Evolutionary conservation across 352 stramenopile species (phyloP).

Genomic region (Globisporangium radiosum): DNA sequence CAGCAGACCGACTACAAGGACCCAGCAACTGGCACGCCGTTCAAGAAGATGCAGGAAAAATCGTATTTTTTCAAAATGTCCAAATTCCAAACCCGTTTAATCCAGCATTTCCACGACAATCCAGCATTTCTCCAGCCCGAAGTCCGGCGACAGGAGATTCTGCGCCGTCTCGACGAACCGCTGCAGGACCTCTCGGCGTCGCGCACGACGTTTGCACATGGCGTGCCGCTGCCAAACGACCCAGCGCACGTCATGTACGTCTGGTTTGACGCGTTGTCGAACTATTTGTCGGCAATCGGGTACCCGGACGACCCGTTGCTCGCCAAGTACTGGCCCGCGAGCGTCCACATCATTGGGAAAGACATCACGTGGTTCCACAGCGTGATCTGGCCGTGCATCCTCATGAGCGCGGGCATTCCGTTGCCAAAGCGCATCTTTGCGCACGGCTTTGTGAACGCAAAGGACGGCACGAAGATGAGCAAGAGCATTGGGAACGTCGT

Average conservation of each 20-base stretch:
- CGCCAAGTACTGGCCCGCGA: slow-evolving; percentile 77
- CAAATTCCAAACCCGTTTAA: slow-evolving; percentile 94
- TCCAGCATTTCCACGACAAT: slow-evolving; percentile 94
- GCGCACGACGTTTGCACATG: slow-evolving; percentile 94
- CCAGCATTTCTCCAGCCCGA: slow-evolving; percentile 96
- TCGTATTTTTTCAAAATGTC: slow-evolving; percentile 99
- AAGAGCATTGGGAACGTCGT: slow-evolving; percentile 99
- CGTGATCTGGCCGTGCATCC: slow-evolving; percentile 99
- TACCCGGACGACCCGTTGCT: slow-evolving; percentile 82
- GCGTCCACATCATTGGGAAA: slow-evolving; percentile 92
- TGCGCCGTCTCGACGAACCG: slow-evolving; percentile 89
- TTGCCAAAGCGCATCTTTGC: slow-evolving; percentile 94
- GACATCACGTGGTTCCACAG: slow-evolving; percentile 99
- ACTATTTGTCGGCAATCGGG: slow-evolving; percentile 96
- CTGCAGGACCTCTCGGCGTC: slow-evolving; percentile 96
- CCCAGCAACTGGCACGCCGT: slow-evolving; percentile 85
- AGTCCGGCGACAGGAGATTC: slow-evolving; percentile 91
- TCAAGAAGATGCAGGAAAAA: slow-evolving; percentile 97
- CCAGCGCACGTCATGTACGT: slow-evolving; percentile 98
- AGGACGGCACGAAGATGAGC: slow-evolving; percentile 98
- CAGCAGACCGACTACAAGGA: slow-evolving; percentile 95
- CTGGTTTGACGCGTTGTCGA: slow-evolving; percentile 98
- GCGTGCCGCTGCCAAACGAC: slow-evolving; percentile 93
- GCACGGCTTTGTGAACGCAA: slow-evolving; percentile 98
- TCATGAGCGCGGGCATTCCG: slow-evolving; percentile 95